A percentile compares a stretch with the other conserved stretches of the same genome.
phyloP scores from a whole-genome alignment of 2,329 filamentous ascomycete genomes.

The Pestalotiopsis sp. region DNA sequence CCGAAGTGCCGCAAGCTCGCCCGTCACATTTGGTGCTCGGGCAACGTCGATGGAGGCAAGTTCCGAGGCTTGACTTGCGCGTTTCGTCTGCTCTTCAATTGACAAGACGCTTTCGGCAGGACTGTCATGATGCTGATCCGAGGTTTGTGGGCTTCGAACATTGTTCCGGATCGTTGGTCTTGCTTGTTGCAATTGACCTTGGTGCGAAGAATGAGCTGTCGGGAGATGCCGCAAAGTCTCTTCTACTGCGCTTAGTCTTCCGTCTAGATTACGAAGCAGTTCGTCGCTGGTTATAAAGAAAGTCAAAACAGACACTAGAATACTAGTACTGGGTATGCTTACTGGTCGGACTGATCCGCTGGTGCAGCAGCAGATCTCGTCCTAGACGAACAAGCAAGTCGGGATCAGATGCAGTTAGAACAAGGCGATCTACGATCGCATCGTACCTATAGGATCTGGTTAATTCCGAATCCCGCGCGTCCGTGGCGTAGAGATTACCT shows the following conservation, averaged over 20 bases:
- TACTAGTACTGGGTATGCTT: not conserved
- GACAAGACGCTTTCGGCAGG: not conserved
- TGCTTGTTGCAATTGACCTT: not conserved
- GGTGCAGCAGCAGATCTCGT: not conserved
- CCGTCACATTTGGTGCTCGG: not conserved
- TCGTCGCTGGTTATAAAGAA: not conserved
- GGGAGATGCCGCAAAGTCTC: not conserved
- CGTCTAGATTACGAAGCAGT: not conserved
- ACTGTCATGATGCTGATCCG: not conserved
- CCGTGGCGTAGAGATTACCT: not conserved
- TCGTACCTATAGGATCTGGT: not conserved
- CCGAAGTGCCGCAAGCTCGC: not conserved
- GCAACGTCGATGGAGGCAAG: not conserved
- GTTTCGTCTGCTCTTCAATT: not conserved
- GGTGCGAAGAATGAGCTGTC: not conserved
- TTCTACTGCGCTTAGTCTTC: not conserved
- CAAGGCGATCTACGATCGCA: not conserved
- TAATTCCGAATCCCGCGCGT: not conserved
- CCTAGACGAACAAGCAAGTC: not conserved
- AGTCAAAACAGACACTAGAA: not conserved
- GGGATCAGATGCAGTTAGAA: not conserved
- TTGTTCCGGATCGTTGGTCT: not conserved
- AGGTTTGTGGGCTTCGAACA: not conserved
- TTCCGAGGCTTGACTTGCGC: not conserved
- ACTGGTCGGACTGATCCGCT: not conserved